Evolutionary conservation across 129 eudicot species (phyloP).

Genomic region (Gnaphalium uliginosum): DNA sequence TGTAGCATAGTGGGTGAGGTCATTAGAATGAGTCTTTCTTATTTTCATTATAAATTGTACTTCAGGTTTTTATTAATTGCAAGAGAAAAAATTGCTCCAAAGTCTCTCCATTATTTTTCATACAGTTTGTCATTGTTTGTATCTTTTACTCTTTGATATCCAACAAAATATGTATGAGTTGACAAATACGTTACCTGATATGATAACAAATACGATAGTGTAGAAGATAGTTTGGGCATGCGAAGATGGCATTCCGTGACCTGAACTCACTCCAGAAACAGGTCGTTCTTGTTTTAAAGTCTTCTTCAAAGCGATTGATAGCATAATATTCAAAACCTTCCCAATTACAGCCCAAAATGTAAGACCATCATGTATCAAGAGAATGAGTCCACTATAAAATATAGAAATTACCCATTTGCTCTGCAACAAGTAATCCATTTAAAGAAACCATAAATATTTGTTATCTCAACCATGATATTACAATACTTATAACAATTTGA

Average conservation of each 20-base stretch:
- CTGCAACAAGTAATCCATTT: conserved; percentile 41
- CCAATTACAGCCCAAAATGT: conserved; percentile 79
- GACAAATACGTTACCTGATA: conserved; percentile 47
- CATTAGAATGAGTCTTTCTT: too few species aligned
- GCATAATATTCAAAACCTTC: conserved; percentile 46
- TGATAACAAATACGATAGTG: conserved; percentile 29
- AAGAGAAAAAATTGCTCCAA: too few species aligned
- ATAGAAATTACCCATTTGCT: conserved; percentile 72
- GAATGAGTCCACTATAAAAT: conserved; percentile 39
- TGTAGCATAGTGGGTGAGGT: too few species aligned
- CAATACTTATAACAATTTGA: too few species aligned
- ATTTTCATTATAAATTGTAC: too few species aligned
- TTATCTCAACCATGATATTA: too few species aligned
- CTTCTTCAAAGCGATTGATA: conserved; percentile 48
- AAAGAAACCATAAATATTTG: conserved; percentile 11
- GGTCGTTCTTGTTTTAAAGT: conserved; percentile 82
- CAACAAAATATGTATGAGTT: too few species aligned
- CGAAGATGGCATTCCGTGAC: conserved; percentile 95
- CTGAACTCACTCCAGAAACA: conserved; percentile 46
- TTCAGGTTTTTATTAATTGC: too few species aligned
- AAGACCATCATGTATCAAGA: conserved; percentile 69
- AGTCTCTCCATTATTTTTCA: too few species aligned
- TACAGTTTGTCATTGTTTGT: too few species aligned
- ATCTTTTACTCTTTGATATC: too few species aligned
- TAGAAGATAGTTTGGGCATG: conserved; percentile 84